Base-by-base conservation (phyloP, 805 yeast genomes). In the Saturnispora diversa region DNA sequence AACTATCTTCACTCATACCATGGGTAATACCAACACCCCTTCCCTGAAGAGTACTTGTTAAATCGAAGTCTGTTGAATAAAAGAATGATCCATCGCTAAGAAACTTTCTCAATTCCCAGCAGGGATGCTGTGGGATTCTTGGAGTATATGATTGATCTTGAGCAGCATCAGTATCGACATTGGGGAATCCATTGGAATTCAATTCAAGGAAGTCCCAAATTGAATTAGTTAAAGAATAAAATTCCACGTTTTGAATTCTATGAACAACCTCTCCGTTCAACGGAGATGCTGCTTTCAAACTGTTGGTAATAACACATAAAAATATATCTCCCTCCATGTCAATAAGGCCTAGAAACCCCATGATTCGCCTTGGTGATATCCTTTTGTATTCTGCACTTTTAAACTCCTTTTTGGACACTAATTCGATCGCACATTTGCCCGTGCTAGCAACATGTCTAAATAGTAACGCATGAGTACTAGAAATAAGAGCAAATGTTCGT, bases 31-130 rank as follows among this genome's bases (percentile, higher is more conserved):
- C 59, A 8, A 78, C 62, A 2, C 90, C 94, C 55, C 94, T 66
- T 35, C 75, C 68, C 60, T 90, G 97, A 46, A 92, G 64, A 6
- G 80, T 68, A n/a, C 86, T 80, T 0, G 98, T 92, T 50, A 92
- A 63, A 60, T 92, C 98, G 59, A 87, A 92, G 62, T 87, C 90
- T 4, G 86, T 79, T 40, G 95, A 84, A 63, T 81, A 92, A 61
- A 84, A 90, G 56, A 92, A 92, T 1, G 95, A 84, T 3, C 97
- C 97, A 55, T 83, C 84, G 19, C 80, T 70, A 37, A 92, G 64
- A 33, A 92, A 65, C 59, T 85, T 87, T 50, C 79, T 74, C 45
- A 92, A 58, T 39, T 82, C 92, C 34, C 68, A 70, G 54, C 97
- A 87, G 0, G 97, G 97, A 53, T 90, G 95, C 44, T 74, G 80